Conservation (phyloP, 2,329 filamentous ascomycete genomes). For the Zasmidium angulare region DNA sequence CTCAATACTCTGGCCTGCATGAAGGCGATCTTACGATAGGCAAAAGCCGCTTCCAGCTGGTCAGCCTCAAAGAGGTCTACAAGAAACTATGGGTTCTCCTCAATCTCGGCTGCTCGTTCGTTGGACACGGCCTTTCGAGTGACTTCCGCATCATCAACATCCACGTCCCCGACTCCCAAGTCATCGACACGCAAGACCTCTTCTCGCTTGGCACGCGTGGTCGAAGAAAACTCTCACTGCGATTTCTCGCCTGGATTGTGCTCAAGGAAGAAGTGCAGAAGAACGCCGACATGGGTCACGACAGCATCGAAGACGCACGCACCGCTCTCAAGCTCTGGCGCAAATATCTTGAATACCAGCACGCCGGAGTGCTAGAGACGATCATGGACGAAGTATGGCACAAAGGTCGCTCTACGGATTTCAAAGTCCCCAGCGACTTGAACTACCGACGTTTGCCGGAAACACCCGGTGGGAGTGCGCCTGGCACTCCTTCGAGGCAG, state of each 20-base stretch:
- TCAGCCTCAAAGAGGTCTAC: slow-evolving; percentile 87
- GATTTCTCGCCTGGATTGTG: slow-evolving; percentile 87
- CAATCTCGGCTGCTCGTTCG: slow-evolving; percentile 89
- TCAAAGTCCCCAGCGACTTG: slow-evolving; percentile 35
- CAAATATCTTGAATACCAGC: slow-evolving; percentile 86
- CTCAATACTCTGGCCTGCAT: slow-evolving; percentile 88
- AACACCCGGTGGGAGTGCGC: slow-evolving; percentile 28
- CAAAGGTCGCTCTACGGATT: slow-evolving; percentile 57
- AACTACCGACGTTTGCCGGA: slow-evolving; percentile 23
- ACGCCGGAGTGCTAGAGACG: slow-evolving; percentile 77
- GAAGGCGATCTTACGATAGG: slow-evolving; percentile 79
- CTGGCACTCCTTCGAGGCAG: slow-evolving; percentile 34
- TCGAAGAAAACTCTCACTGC: slow-evolving; percentile 82
- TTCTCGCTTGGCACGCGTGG: slow-evolving; percentile 76
- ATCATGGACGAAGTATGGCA: slow-evolving; percentile 86
- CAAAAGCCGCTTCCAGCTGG: slow-evolving; percentile 76
- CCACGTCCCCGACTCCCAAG: slow-evolving; percentile 83
- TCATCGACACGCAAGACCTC: slow-evolving; percentile 90
- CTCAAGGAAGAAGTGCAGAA: slow-evolving; percentile 93
- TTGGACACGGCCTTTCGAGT: slow-evolving; percentile 89
- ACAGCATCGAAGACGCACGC: slow-evolving; percentile 91
- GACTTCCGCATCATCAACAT: slow-evolving; percentile 99
- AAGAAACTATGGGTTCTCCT: slow-evolving; percentile 97
- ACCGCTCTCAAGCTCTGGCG: slow-evolving; percentile 86
- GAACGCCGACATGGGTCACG: slow-evolving; percentile 66